phyloP scores from a whole-genome alignment of 2,329 filamentous ascomycete species.

The Fusarium tricinctum region DNA sequence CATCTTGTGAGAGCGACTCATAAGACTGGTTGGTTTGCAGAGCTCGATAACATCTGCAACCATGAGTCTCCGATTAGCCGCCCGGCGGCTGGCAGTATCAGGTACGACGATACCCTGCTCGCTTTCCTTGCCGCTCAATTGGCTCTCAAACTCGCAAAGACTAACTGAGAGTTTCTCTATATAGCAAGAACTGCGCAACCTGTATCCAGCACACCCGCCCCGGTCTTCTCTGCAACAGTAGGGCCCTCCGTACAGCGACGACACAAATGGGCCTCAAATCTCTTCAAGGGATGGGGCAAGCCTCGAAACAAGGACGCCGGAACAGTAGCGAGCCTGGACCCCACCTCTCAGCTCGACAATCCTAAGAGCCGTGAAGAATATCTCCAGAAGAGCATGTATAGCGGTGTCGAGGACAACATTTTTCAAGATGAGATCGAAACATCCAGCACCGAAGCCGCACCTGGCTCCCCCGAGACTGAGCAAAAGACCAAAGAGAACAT shows the following conservation, averaged over 20 bases:
- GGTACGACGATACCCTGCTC: constrained; percentile 61
- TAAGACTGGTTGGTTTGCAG: constrained; percentile 44
- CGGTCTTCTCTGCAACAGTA: constrained; percentile 34
- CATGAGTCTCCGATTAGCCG: constrained; percentile 77
- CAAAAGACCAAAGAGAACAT: constrained; percentile 65
- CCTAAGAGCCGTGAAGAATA: constrained; percentile 60
- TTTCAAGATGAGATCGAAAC: constrained; percentile 72
- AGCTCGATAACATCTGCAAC: constrained; percentile 41
- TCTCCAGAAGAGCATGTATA: constrained; percentile 57
- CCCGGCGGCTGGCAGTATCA: constrained; percentile 70
- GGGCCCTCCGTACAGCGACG: constrained; percentile 54
- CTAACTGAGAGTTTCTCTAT: constrained; percentile 31
- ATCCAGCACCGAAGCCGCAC: constrained; percentile 33
- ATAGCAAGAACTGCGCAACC: constrained; percentile 45
- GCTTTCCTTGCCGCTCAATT: constrained; percentile 34
- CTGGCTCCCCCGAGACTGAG: constrained; percentile 53
- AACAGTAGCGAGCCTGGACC: constrained; percentile 46
- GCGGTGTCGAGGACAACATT: constrained; percentile 68
- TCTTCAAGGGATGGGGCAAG: constrained; percentile 57
- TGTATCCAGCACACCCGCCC: constrained; percentile 34
- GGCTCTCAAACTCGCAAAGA: constrained; percentile 21
- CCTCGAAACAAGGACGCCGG: constrained; percentile 52
- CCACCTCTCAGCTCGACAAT: constrained; percentile 57
- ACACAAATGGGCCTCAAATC: constrained; percentile 60
- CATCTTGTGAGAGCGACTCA: constrained; percentile 33